These are phyloP conservation scores for Trametes villosa DNA, from an alignment of 768 basidiomycete genomes.

Conservation along the genomic window DNA sequence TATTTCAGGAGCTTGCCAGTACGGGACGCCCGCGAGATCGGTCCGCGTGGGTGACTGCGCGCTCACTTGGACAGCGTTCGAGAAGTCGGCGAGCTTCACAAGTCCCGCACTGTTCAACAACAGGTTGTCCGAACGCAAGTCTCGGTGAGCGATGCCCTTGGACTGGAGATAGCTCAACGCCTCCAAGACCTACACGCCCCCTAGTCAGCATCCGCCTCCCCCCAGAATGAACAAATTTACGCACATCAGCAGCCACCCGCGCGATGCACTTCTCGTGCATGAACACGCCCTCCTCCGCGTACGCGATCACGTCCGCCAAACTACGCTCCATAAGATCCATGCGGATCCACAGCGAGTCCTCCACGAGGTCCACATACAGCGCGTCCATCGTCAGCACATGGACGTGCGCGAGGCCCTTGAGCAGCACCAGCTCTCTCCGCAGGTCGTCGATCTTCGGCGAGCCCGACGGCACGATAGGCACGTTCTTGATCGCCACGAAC, in stretches of 20 bases:
- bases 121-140: slow-evolving; percentile 84
- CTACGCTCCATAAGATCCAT: slow-evolving; percentile 93
- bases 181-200: slow-evolving; percentile 53
- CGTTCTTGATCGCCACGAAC: slow-evolving; percentile 76
- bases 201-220: slow-evolving; percentile 10
- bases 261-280: slow-evolving; percentile 73
- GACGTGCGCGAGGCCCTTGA: slow-evolving; percentile 60
- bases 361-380: slow-evolving; percentile 66
- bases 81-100: slow-evolving; percentile 84
- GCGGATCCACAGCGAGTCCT: slow-evolving; percentile 71
- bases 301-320: slow-evolving; percentile 75
- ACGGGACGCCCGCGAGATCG: slow-evolving; percentile 72
- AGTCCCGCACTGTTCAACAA: slow-evolving; percentile 70
- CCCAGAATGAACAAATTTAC: slow-evolving; percentile 36
- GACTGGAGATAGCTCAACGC: slow-evolving; percentile 70
- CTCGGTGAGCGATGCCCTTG: slow-evolving; percentile 77
- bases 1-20: slow-evolving; percentile 88
- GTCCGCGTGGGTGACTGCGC: slow-evolving; percentile 52
- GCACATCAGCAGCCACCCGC: slow-evolving; percentile 76
- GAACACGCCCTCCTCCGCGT: slow-evolving; percentile 63
- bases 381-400: slow-evolving; percentile 71
- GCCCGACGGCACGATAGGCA: slow-evolving; percentile 60
- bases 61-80: slow-evolving; percentile 67
- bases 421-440: slow-evolving; percentile 59
- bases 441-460: slow-evolving; percentile 69